phyloP scores from a whole-genome alignment of 1,284 basidiomycete genomes.

The Somion occarium region DNA sequence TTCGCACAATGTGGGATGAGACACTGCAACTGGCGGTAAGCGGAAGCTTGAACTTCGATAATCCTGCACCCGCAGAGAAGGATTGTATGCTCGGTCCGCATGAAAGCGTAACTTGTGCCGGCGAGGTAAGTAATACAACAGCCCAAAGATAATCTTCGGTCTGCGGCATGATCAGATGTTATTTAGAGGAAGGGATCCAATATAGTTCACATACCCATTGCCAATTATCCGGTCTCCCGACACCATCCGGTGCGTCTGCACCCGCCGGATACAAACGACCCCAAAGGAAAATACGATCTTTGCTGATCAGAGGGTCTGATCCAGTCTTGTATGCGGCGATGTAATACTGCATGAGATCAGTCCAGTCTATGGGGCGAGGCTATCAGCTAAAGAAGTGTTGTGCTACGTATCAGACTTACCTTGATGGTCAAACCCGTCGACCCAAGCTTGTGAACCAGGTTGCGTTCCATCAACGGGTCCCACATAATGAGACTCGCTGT shows the following conservation, averaged over 20 bases:
- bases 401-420: conserved; percentile 25
- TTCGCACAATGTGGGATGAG: conserved; percentile 33
- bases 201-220: conserved; percentile 25
- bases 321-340: conserved; percentile 63
- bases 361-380: conserved; percentile 28
- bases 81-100: conserved; percentile 33
- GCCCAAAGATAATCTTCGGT: conserved; percentile 35
- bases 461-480: conserved; percentile 50
- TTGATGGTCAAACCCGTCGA: conserved; percentile 57
- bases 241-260: conserved; percentile 29
- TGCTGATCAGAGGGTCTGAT: conserved; percentile 49
- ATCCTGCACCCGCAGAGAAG: conserved; percentile 33
- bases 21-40: conserved; percentile 31
- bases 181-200: neutral
- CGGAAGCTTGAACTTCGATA: conserved; percentile 43
- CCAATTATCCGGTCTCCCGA: conserved; percentile 32
- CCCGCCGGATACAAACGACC: conserved; percentile 44
- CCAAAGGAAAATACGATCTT: conserved; percentile 60
- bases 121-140: conserved; percentile 37
- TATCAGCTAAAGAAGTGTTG: neutral
- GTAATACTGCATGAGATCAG: conserved; percentile 48
- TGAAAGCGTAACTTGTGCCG: conserved; percentile 39
- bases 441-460: conserved; percentile 57
- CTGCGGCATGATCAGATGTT: conserved; percentile 10
- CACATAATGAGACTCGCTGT: conserved; percentile 52